Conservation (phyloP, 73 alveolate species). For the Symbiodinium natans region DNA sequence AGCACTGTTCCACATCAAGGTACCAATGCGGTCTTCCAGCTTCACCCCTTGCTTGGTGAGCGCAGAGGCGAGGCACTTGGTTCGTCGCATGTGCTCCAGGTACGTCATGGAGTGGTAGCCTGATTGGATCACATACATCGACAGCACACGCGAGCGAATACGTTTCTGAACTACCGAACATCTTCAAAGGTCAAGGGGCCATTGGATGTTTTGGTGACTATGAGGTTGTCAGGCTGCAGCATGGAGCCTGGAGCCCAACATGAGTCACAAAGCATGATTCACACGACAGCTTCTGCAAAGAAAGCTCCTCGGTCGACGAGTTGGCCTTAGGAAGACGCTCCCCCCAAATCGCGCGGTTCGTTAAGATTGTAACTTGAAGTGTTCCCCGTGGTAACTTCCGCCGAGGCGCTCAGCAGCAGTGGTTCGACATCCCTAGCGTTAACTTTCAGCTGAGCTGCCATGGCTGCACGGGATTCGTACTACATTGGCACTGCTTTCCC, state of each 20-base stretch:
- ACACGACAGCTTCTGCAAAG: not conserved
- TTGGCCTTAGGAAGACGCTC: not conserved
- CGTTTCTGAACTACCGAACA: too few relatives aligned
- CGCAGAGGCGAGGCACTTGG: constrained; percentile 50
- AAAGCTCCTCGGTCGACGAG: not conserved
- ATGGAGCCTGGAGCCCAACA: constrained; percentile 15
- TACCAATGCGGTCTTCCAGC: constrained; percentile 79
- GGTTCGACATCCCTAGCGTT: constrained; percentile 73
- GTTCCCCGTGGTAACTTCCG: not conserved
- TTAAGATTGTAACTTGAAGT: too few relatives aligned
- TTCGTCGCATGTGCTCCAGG: constrained; percentile 39
- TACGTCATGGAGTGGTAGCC: constrained; percentile 81
- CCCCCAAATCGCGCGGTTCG: too few relatives aligned
- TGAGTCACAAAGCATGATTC: not conserved
- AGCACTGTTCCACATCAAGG: constrained; percentile 79
- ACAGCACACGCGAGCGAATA: not conserved
- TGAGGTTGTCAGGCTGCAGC: constrained; percentile 73
- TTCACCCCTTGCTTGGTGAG: constrained; percentile 33
- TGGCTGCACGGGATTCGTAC: not conserved
- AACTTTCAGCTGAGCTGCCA: constrained; percentile 32
- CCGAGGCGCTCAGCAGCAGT: not conserved
- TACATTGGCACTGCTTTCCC: not conserved
- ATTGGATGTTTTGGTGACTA: constrained; percentile 46
- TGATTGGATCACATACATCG: not conserved
- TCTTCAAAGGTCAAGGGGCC: constrained; percentile 25